Evolutionary conservation across 2,329 filamentous ascomycete species (phyloP), one percentile per base, ranked within the genome.

Genomic region (Aureobasidium sp.): DNA sequence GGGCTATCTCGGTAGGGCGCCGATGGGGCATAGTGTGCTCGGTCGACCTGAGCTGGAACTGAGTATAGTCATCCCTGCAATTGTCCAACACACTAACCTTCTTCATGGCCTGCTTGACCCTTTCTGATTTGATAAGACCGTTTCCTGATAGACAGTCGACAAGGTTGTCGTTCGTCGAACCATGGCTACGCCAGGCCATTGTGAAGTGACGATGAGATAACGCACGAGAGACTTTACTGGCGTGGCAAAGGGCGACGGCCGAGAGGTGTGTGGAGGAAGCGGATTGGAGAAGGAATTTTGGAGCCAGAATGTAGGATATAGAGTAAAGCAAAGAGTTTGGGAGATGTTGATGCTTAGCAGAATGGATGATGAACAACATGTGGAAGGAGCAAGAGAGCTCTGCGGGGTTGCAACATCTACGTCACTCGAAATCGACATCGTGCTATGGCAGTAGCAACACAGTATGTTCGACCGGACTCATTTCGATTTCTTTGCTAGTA

Each of bases 101-200:
- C 40, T 86, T 71, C 76, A 97, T 95, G 53, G 91, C 90, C n/a
- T 80, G 75, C 63, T 84, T 86, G 29, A 95, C 87, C 21, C 78
- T 73, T 3, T 79, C 70, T 57, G 83, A 79, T n/a, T 77, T 84
- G 60, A 97, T 90, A 50, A 97, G 75, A 3, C 79, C 78, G 61
- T 86, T 81, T 35, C 71, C 75, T 66, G 75, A 83, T 54, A 98
- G 77, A 66, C 95, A 95, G 60, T 84, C 79, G 57, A 97, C 76
- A 44, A 98, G 77, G 54, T 83, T 83, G 35, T 72, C 70, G 68
- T 97, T 96, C 24, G 82, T 81, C 4, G 72, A 71, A 56, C 89
- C 91, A 6, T 85, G 86, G 68, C 86, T 89, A 60, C 82, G 81
- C 93, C 93, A 98, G 56, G 91, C 90, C 93, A 98, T 97, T 56